Evolutionary conservation across 768 basidiomycete species (phyloP), one percentile per base, ranked within the genome.

Genomic region (Xerocomellus chrysenteron): DNA sequence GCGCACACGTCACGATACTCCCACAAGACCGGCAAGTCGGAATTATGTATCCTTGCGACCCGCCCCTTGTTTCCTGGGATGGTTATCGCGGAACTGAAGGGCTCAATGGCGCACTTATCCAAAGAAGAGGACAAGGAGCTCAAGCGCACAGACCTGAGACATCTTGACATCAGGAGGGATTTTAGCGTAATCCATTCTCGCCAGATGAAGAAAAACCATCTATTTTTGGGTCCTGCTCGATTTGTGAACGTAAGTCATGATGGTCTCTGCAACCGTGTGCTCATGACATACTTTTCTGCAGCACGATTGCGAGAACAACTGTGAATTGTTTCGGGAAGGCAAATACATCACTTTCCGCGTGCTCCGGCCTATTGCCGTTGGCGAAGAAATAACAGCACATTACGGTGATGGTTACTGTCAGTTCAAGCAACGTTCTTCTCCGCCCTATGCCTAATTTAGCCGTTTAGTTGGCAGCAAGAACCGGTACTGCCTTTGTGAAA

Each of bases 151-250:
- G 88, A 88, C 73, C 77, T 85, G 57, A 80, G 85, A 60, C 72
- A 76, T 53, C 79, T 80, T 51, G 87, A 88, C 63, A 90, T 90
- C 60, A 84, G 92, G 57, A 79, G 90, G 65, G 92, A 94, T 70
- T 94, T 94, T 69, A 92, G 90, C 70, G 92, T 94, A 66, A 92
- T 94, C 51, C 91, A 93, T 72, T 92, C 90, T 35, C 90, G 88
- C 66, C 89, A 90, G 71, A 87, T 91, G 82, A 93, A 93, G 78
- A 91, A 90, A 74, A 94, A 92, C 65, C 90, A 93, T 75, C 78
- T 94, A 67, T 93, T 94, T 76, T 77, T 94, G 69, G 92, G 92
- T 11, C 92, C 92, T 49, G 92, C 92, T 74, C 87, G 92, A 68
- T 94, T 94, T 75, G 92, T 94, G 58, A 94, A 94, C 69, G 92